Percentiles rank a stretch among this genome's conserved stretches.
Conservation (phyloP, 805 yeast genomes). For the Suhomyces sp. region DNA sequence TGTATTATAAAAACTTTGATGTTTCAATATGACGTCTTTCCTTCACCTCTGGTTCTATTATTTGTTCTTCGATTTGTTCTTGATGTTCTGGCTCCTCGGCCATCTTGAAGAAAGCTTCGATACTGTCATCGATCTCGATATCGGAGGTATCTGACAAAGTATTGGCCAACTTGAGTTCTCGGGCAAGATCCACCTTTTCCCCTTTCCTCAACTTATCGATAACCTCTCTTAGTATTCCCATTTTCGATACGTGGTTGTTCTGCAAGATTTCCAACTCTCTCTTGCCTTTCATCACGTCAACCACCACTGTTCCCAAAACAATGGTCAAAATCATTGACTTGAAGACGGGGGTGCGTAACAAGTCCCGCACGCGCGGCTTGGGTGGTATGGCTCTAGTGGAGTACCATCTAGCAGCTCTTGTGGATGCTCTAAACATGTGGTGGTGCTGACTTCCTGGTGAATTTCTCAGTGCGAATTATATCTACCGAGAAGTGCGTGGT, state of each 20-base stretch:
- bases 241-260: conserved; percentile 37
- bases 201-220: conserved; percentile 27
- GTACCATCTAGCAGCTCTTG: neutral
- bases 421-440: neutral
- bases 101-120: conserved; percentile 33
- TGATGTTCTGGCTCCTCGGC: conserved; percentile 17
- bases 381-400: conserved; percentile 5
- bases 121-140: conserved; percentile 37
- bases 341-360: conserved; percentile 33
- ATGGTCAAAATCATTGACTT: conserved; percentile 38
- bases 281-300: conserved; percentile 46
- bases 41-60: neutral
- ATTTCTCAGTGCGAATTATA: neutral
- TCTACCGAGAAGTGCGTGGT: neutral
- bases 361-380: conserved; percentile 23
- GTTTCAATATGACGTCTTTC: conserved; percentile 3
- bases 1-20: conserved; percentile 8
- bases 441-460: neutral
- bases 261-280: conserved; percentile 42
- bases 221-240: conserved; percentile 30
- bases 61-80: neutral
- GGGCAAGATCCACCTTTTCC: conserved; percentile 40
- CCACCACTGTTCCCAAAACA: conserved; percentile 44
- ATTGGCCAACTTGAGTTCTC: conserved; percentile 40
- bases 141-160: conserved; percentile 38